Evolutionary conservation across 805 yeast genomes (phyloP), one percentile per base, ranked within the genome.

Genomic region (Isabelozyma rhagii): DNA sequence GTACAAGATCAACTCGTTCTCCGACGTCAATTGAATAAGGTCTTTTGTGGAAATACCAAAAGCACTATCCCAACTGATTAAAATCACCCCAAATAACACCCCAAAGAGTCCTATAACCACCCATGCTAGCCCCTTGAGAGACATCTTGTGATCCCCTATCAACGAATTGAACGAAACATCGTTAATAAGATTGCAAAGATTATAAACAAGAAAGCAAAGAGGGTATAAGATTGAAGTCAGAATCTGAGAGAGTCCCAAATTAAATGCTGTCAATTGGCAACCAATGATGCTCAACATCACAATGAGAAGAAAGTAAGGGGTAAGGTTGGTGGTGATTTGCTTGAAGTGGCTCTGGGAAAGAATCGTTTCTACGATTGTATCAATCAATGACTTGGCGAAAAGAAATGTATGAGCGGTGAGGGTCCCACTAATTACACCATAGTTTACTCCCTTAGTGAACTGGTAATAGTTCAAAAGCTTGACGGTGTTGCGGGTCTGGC

Each of bases 151-250:
- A 17, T 58, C 61, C 58, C 82, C 78, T 7, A 87, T 72, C 41
- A 87, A 65, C 14, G 87, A 84, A 65, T 89, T 89, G 53, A 82
- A 70, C 36, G 84, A 79, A 43, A 74, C 52, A 49, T 72, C 79
- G 50, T 74, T 74, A 49, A 73, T 57, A 51, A 74, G 62, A 55
- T 87, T 85, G 51, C 80, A 74, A 45, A 88, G 69, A 69, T 89
- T 91, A 72, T 87, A 90, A 43, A 89, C 81, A 66, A 94, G 85
- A 64, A 91, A 91, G 34, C 91, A 87, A 54, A 91, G 70, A 0
- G 97, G 97, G 61, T 90, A 91, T 31, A 91, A 72, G 14, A 89
- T 78, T 2, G 93, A 82, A 0, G 97, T 88, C 47, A 90, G 83
- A 41, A 85, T 78, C 50, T 77, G 77, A 45, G 82, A 77, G 48